Evolutionary conservation across 2,329 filamentous ascomycete species (phyloP), one percentile per base, ranked within the genome.

Genomic region (Neophaeococcomyces aloes): DNA sequence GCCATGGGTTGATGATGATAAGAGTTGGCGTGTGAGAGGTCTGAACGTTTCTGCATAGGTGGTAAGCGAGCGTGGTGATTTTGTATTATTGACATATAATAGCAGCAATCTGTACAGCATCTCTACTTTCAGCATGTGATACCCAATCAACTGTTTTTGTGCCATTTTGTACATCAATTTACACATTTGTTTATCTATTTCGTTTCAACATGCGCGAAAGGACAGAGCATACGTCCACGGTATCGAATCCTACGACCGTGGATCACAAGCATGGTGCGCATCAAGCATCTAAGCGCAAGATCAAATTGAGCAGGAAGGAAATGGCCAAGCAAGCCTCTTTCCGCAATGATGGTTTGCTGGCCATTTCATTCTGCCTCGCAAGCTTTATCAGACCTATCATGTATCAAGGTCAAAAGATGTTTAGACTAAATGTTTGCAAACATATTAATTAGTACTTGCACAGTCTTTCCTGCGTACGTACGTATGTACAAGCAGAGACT

Each of bases 381-480:
- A 55, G 69, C 63, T 63, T 56, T 71, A 65, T 72, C 71, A 72
- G 72, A 75, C 65, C 71, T 73, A 67, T 64, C 59, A 56, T 63
- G 57, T 62, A 61, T 48, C 50, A 58, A 73, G 70, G 45, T 60
- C 61, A 61, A 70, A 62, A 67, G 65, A 63, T 62, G 64, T 62
- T n/a, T 65, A 67, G 72, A 75, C 72, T 75, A 75, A 71, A 68
- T 70, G 69, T 66, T 66, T 55, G 70, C 70, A 65, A 62, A 75
- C 69, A 74, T 61, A 27, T 27, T n/a, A n/a, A n/a, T n/a, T n/a
- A n/a, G n/a, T n/a, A n/a, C n/a, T n/a, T n/a, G n/a, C n/a, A n/a
- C n/a, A n/a, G n/a, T n/a, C n/a, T n/a, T n/a, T n/a, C n/a, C n/a
- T n/a, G n/a, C n/a, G n/a, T n/a, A n/a, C n/a, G n/a, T n/a, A n/a